These are phyloP conservation scores for Starmerella sp. DNA, from an alignment of 805 yeast species.

Conservation along the genomic window DNA sequence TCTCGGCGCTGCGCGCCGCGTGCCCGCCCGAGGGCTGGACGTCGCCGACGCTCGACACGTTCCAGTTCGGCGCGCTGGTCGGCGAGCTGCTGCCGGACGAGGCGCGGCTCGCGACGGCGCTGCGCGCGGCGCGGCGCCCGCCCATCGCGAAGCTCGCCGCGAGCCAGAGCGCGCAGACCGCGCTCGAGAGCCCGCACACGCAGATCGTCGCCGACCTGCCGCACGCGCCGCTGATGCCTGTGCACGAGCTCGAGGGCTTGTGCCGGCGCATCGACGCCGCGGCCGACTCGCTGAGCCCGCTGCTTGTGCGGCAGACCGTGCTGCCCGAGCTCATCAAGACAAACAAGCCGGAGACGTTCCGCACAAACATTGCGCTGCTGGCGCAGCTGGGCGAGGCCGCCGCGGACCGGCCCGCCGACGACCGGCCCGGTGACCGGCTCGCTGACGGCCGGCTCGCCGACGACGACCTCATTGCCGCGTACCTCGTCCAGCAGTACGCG, in stretches of 20 bases:
- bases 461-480: conserved; percentile 41
- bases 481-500: conserved; percentile 50
- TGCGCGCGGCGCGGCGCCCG: conserved; percentile 16
- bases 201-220: conserved; percentile 41
- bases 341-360: conserved; percentile 25
- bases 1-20: conserved; percentile 19
- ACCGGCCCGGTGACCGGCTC: no score
- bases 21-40: conserved; percentile 20
- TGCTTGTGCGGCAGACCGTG: conserved; percentile 4
- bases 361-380: conserved; percentile 5
- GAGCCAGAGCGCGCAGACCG: conserved; percentile 18
- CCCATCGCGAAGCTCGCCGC: conserved; percentile 13
- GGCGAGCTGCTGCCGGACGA: conserved; percentile 31
- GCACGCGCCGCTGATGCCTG: conserved; percentile 34
- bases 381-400: neutral
- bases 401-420: no score
- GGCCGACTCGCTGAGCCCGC: neutral
- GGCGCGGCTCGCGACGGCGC: conserved; percentile 13
- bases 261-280: conserved; percentile 5
- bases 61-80: conserved; percentile 48
- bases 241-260: conserved; percentile 13
- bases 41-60: conserved; percentile 42
- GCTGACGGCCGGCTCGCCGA: neutral
- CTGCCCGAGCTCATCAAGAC: conserved; percentile 52
- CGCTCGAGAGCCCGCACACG: conserved; percentile 38